Evolutionary conservation across 768 basidiomycete species (phyloP), one percentile per base, ranked within the genome.

Genomic region (Tephrocybe sp.): DNA sequence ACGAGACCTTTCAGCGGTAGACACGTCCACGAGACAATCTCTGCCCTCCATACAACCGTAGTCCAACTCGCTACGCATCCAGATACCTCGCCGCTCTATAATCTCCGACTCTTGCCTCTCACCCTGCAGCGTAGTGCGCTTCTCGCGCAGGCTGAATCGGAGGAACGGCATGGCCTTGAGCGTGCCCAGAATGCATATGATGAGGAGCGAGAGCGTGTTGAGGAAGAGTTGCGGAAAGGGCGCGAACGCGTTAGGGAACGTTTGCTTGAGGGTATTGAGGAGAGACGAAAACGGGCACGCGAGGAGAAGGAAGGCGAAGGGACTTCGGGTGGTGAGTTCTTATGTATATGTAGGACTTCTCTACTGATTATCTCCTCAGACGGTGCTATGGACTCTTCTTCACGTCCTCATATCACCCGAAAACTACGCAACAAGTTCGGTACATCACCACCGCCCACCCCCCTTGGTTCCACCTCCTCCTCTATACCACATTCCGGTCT

Each of bases 261-360:
- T 13, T 71, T 93, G 25, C 65, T 92, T 13, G 91, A 92, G 59
- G 89, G 91, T 24, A 87, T 93, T 55, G 90, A 92, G 64, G 91
- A 93, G 61, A 76, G 90, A 25, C 68, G 90, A 47, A 74, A 83
- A 56, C 71, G 87, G 51, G 91, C 91, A 24, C 72, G 91, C 44
- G 91, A 93, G 54, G 91, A 93, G 71, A 92, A 92, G 62, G 91
- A 92, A 52, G 88, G 89, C 53, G 91, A 93, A 58, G 89, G 87
- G n/a, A 84, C 82, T 13, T 75, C 80, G 34, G 84, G 83, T 45
- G 86, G 82, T 84, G 40, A 48, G 79, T 71, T 25, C 12, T 52
- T 44, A 27, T 47, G 41, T 31, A 49, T 41, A n/a, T 24, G 44
- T 18, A 36, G 58, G 28, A 30, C 31, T 50, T 37, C 34, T 21